Evolutionary conservation across 306 rosid species (phyloP), one percentile per base, ranked within the genome.

Genomic region (Spatholobus suberectus): DNA sequence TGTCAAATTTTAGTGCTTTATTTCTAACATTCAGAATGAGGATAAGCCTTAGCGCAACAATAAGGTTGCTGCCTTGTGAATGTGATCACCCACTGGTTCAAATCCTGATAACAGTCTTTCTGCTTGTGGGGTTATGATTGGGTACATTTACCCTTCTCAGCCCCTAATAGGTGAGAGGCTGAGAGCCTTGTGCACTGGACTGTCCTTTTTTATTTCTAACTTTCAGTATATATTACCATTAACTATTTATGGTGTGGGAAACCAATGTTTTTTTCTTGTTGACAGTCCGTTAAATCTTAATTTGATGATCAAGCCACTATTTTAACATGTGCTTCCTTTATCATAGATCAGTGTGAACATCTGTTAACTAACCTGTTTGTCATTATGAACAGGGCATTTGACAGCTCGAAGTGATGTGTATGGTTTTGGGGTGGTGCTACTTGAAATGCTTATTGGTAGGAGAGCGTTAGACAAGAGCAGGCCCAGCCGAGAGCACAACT

Each of bases 401-500:
- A 94, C 98, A 0, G 97, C 98, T 80, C 89, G 98, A 73, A 94
- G 98, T 17, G 98, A 94, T 85, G 95, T 94, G 49, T 94, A 94
- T 79, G 98, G 98, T 79, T 94, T 92, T 78, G 98, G 98, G 83
- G 98, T 94, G 6, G 97, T 94, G 73, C 89, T 94, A 11, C 98
- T 94, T 54, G 98, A 94, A 90, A 54, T 94, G 91, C 98, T 94
- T 38, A 91, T 94, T 47, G 98, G 98, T 81, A 88, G 93, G 73
- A 91, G 88, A 86, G 97, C 98, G 37, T 86, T 94, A 86, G 98
- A 94, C 88, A 92, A 92, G 87, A 92, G 98, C 87, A 90, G 96
- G 79, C 97, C 98, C 12, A 92, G 97, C 90, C 89, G 92, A 82
- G 97, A 94, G 81, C 97, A 94, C 84, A 94, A 90, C 89, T 81